Evolutionary conservation across 768 basidiomycete genomes (phyloP).

Genomic region (Suillus ampliporus): DNA sequence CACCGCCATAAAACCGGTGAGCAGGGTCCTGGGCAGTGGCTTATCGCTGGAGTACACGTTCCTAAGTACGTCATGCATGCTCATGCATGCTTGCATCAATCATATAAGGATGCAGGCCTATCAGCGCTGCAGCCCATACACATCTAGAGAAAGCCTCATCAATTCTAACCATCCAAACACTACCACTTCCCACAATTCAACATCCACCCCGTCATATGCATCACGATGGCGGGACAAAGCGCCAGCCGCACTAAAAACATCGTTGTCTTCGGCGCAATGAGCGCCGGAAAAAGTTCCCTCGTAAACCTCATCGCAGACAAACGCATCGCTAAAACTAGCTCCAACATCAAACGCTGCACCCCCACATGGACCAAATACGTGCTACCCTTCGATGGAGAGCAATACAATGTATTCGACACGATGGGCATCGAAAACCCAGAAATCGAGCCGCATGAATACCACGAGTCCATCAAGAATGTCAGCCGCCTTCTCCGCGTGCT

Average conservation of each 20-base stretch:
- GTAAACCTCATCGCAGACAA: slow-evolving; percentile 46
- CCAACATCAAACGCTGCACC: slow-evolving; percentile 40
- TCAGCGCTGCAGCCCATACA: neutral
- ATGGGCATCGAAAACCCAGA: slow-evolving; percentile 38
- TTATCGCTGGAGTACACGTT: too few relatives aligned
- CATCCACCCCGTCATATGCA: neutral
- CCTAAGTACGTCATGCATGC: too few relatives aligned
- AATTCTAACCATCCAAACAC: neutral
- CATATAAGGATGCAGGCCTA: neutral
- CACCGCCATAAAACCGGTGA: too few relatives aligned
- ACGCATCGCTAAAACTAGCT: slow-evolving; percentile 35
- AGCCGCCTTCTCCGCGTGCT: slow-evolving; percentile 31
- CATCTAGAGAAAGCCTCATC: neutral
- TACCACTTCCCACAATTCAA: neutral
- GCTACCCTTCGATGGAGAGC: slow-evolving; percentile 9
- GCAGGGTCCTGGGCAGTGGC: too few relatives aligned
- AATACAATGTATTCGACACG: slow-evolving; percentile 36
- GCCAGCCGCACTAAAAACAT: slow-evolving; percentile 26
- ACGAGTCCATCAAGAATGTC: slow-evolving; percentile 35
- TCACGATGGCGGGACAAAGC: neutral
- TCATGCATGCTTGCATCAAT: too few relatives aligned
- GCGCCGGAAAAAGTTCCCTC: slow-evolving; percentile 50
- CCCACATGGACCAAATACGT: slow-evolving; percentile 34
- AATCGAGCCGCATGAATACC: slow-evolving; percentile 33
- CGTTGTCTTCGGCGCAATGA: slow-evolving; percentile 38